Evolutionary conservation across 768 basidiomycete species (phyloP).

Genomic region (Clitopilus passeckerianus): DNA sequence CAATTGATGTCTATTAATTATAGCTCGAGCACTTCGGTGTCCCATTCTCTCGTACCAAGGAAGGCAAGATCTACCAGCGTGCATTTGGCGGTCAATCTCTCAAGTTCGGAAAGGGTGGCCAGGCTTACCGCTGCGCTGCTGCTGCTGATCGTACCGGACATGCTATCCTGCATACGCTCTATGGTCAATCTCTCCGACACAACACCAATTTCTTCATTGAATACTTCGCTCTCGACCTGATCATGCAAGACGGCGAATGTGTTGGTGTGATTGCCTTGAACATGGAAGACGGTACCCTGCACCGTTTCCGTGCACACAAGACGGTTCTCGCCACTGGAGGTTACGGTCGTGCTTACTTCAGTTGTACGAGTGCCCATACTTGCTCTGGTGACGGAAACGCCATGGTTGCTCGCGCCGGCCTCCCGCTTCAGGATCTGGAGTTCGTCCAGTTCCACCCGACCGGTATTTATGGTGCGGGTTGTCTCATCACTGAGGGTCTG

Average conservation of each 20-base stretch:
- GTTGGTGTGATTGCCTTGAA: constrained; percentile 98
- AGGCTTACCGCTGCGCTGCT: constrained; percentile 98
- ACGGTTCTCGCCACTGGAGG: constrained; percentile 98
- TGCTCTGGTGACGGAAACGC: constrained; percentile 99
- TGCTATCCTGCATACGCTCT: constrained; percentile 96
- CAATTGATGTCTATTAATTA: constrained; percentile 2
- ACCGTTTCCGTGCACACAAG: constrained; percentile 97
- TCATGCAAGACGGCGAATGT: constrained; percentile 99
- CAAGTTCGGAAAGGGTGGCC: constrained; percentile 96
- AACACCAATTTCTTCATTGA: constrained; percentile 99
- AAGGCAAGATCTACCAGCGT: constrained; percentile 99
- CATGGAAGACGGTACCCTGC: constrained; percentile 99
- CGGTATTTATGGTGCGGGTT: constrained; percentile 98
- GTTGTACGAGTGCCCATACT: constrained; percentile 97
- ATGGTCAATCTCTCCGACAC: constrained; percentile 97
- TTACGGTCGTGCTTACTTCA: constrained; percentile 97
- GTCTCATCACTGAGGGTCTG: constrained; percentile 95
- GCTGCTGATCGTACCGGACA: constrained; percentile 99
- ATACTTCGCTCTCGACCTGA: constrained; percentile 97
- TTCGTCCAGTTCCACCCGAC: constrained; percentile 99
- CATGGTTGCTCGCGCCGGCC: constrained; percentile 95
- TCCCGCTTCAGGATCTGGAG: constrained; percentile 95
- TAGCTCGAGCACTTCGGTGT: constrained; percentile 99
- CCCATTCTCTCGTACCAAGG: constrained; percentile 96
- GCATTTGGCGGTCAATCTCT: constrained; percentile 98